phyloP scores from a whole-genome alignment of 176 grass and related monocot genomes.

The Oryza australiensis region DNA sequence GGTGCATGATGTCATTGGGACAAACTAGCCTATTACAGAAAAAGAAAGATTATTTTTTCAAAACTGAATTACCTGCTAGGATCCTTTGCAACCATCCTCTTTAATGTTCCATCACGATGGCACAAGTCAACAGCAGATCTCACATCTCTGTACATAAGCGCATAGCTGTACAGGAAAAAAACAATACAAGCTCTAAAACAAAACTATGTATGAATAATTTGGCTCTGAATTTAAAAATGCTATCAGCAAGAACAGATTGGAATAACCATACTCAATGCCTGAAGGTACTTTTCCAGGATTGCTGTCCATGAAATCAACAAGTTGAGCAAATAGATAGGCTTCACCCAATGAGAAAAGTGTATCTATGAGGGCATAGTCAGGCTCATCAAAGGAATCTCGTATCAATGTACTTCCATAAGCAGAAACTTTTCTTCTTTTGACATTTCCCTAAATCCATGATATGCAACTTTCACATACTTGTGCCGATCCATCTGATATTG shows the following conservation, averaged over 20 bases:
- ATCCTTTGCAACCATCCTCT: slow-evolving; percentile 88
- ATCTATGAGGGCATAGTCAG: slow-evolving; percentile 96
- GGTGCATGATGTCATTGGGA: slow-evolving; percentile 19
- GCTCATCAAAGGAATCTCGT: slow-evolving; percentile 95
- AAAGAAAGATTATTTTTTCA: background rate
- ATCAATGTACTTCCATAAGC: slow-evolving; percentile 91
- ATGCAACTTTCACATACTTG: slow-evolving; percentile 99
- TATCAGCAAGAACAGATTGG: background rate
- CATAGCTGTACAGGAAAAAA: slow-evolving; percentile 63
- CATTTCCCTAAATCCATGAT: slow-evolving; percentile 94
- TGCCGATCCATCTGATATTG: slow-evolving; percentile 93
- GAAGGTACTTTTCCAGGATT: slow-evolving; percentile 91
- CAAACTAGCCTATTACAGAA: slow-evolving; percentile 16
- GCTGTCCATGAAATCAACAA: slow-evolving; percentile 93
- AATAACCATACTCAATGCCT: slow-evolving; percentile 74
- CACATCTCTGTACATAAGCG: slow-evolving; percentile 88
- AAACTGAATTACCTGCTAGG: slow-evolving; percentile 69
- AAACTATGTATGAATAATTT: background rate
- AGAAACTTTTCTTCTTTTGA: slow-evolving; percentile 85
- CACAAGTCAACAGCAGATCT: slow-evolving; percentile 95
- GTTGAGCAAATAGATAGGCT: slow-evolving; percentile 96
- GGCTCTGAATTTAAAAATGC: background rate
- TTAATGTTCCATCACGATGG: slow-evolving; percentile 96
- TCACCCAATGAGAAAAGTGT: slow-evolving; percentile 96
- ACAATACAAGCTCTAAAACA: slow-evolving; percentile 37